phyloP scores from a whole-genome alignment of 2,329 filamentous ascomycete genomes.

The Canariomyces notabilis region DNA sequence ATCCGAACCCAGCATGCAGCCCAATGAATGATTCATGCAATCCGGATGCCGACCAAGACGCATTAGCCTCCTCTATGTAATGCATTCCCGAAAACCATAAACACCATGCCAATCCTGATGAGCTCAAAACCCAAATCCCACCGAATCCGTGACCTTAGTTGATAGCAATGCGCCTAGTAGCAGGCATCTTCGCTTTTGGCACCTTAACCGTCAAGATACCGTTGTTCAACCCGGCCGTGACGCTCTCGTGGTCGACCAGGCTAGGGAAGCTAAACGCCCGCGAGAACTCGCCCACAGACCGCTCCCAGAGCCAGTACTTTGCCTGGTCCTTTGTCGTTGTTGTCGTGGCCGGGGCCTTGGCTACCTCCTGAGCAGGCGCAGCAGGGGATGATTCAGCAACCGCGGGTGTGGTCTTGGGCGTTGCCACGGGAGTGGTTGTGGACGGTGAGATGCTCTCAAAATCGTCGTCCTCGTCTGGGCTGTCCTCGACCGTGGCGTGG shows the following conservation, averaged over 20 bases:
- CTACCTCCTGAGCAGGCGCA: neutral
- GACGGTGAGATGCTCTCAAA: no score
- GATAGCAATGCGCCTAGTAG: conserved; percentile 51
- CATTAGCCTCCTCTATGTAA: no score
- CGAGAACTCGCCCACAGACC: conserved; percentile 61
- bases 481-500: conserved; percentile 64
- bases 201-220: conserved; percentile 60
- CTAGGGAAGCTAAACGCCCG: conserved; percentile 64
- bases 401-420: neutral
- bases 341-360: conserved; percentile 18
- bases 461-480: conserved; percentile 32
- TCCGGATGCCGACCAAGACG: no score
- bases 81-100: no score
- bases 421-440: neutral
- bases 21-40: no score
- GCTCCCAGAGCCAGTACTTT: conserved; percentile 67
- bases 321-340: conserved; percentile 38
- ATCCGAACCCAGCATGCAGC: no score
- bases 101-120: no score
- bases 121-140: no score
- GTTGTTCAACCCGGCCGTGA: conserved; percentile 59
- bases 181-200: conserved; percentile 60
- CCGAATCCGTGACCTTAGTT: no score
- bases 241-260: conserved; percentile 57
- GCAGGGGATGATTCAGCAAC: neutral